phyloP scores from a whole-genome alignment of 179 eudicot species.

The Amaranthus tricolor region DNA sequence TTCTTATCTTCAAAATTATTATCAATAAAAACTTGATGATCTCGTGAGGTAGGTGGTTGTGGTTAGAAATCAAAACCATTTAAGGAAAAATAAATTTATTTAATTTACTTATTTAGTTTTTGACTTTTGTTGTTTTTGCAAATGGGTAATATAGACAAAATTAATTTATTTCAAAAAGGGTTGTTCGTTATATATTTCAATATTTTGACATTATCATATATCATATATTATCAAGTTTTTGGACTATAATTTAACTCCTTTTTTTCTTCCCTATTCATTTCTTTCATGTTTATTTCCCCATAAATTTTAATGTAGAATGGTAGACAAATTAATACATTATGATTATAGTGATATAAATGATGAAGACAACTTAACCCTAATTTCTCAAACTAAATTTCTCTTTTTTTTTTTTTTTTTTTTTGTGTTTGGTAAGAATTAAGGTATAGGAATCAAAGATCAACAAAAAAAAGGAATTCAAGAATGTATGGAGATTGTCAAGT shows the following conservation, averaged over 20 bases:
- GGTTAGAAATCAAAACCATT: neutral
- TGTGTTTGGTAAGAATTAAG: neutral
- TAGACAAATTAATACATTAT: neutral
- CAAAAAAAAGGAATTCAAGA: constrained; percentile 7
- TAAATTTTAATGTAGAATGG: constrained; percentile 14
- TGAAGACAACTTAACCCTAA: constrained; percentile 28
- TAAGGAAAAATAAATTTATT: neutral
- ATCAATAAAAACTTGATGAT: neutral
- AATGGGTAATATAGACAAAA: constrained; percentile 6
- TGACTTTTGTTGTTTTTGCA: neutral
- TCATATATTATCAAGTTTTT: neutral
- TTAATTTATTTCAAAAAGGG: constrained; percentile 12
- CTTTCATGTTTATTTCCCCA: neutral
- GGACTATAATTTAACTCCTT: neutral
- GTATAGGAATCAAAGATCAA: neutral
- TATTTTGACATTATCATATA: neutral
- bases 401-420: neutral
- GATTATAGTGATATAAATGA: neutral
- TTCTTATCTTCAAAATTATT: too few species aligned
- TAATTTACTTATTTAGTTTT: too few species aligned
- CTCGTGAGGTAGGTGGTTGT: constrained; percentile 9
- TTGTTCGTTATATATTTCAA: constrained; percentile 3
- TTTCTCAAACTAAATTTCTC: neutral
- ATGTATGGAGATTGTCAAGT: constrained; percentile 98
- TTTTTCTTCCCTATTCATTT: neutral